Evolutionary conservation across 2,329 filamentous ascomycete species (phyloP).

Genomic region (Aschersonia sp.): DNA sequence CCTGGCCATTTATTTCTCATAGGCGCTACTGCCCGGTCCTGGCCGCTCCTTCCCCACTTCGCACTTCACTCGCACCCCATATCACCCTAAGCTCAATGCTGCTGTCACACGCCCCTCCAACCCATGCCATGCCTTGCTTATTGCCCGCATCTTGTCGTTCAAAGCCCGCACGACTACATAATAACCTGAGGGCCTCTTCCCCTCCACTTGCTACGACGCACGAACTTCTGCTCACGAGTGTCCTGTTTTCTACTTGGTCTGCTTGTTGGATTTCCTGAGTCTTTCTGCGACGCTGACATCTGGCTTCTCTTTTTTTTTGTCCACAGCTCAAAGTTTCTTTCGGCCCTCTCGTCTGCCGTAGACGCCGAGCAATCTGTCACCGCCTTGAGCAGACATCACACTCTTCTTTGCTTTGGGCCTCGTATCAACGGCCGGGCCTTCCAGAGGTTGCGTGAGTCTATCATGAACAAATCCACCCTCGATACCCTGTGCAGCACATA

Average conservation of each 20-base stretch:
- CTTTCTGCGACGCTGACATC: neutral
- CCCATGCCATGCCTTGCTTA: neutral
- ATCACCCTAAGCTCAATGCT: neutral
- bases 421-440: neutral
- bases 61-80: neutral
- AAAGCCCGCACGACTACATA: neutral
- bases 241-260: too few relatives aligned
- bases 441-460: neutral
- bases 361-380: neutral
- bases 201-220: neutral
- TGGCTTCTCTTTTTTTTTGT: neutral
- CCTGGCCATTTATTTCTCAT: too few relatives aligned
- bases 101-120: neutral
- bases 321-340: too few relatives aligned
- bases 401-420: neutral
- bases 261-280: neutral
- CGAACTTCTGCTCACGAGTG: neutral
- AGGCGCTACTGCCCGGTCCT: too few relatives aligned
- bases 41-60: slow-evolving; percentile 4
- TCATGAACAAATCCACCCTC: too few relatives aligned
- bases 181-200: neutral
- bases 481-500: neutral
- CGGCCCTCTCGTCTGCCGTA: neutral
- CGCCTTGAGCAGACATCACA: neutral
- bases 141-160: neutral